These are phyloP conservation scores for Irpex sp. DNA, from an alignment of 1,284 basidiomycete genomes.

Conservation along the genomic window DNA sequence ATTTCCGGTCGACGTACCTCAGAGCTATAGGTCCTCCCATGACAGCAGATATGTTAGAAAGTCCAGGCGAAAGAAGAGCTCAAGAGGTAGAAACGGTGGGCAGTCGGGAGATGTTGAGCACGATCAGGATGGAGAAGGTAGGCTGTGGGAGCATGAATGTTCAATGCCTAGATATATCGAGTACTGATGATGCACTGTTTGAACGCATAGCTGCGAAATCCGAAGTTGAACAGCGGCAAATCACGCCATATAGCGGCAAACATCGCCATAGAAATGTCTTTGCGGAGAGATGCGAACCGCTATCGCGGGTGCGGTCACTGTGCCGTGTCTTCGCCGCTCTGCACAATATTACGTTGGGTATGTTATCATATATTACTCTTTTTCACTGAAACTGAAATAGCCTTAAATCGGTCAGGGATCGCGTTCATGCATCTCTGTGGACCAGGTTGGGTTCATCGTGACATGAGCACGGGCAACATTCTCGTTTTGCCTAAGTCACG, in stretches of 20 bases:
- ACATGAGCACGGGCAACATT: conserved; percentile 11
- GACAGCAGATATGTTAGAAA: not conserved
- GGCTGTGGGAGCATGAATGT: too few species aligned
- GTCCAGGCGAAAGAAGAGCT: too few species aligned
- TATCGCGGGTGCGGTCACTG: not conserved
- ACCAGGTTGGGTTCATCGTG: conserved; percentile 12
- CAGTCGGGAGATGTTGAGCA: too few species aligned
- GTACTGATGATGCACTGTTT: not conserved
- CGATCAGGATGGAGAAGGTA: too few species aligned
- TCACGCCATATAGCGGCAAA: not conserved
- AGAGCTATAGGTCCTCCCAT: not conserved
- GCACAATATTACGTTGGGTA: not conserved
- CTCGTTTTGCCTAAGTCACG: not conserved
- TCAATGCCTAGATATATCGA: too few species aligned
- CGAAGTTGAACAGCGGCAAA: not conserved
- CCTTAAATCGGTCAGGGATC: not conserved
- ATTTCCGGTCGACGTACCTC: not conserved
- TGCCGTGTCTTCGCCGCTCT: not conserved
- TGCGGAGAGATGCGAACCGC: conserved; percentile 1
- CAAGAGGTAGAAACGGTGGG: too few species aligned
- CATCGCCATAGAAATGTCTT: conserved; percentile 5
- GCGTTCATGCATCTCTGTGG: not conserved
- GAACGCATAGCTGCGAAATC: not conserved
- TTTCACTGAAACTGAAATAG: not conserved
- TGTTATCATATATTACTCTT: not conserved